Conservation (phyloP, 805 yeast genomes). For the Schwanniomyces vanrijiae region DNA sequence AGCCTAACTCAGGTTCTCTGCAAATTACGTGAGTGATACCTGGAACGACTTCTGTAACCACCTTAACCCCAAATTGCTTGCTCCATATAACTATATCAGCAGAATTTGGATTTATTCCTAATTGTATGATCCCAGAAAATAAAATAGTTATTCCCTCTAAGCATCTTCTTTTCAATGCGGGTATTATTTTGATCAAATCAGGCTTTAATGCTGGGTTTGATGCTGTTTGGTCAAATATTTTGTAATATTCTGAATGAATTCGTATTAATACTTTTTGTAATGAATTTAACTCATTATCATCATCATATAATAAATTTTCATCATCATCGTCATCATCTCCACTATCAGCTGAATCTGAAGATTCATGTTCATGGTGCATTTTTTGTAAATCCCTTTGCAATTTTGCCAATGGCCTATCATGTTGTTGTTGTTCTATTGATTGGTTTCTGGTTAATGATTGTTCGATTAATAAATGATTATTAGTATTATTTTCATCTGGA, state of each 20-base stretch:
- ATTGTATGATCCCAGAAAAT: conserved; percentile 86
- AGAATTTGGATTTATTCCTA: conserved; percentile 67
- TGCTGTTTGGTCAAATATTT: conserved; percentile 35
- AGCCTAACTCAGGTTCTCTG: conserved; percentile 54
- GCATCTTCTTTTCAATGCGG: conserved; percentile 67
- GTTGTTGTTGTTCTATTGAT: conserved; percentile 75
- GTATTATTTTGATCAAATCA: conserved; percentile 70
- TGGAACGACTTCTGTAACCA: conserved; percentile 67
- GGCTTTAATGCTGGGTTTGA: conserved; percentile 36
- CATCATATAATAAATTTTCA: conserved; percentile 66
- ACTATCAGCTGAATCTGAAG: conserved; percentile 14
- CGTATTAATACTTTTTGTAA: conserved; percentile 60
- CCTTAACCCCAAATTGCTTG: conserved; percentile 84
- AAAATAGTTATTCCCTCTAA: conserved; percentile 68
- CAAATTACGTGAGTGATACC: conserved; percentile 89
- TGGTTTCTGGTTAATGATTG: conserved; percentile 66
- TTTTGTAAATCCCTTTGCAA: conserved; percentile 72
- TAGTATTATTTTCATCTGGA: conserved; percentile 51
- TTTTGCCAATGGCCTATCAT: conserved; percentile 81
- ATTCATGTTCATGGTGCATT: conserved; percentile 30
- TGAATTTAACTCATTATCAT: conserved; percentile 71
- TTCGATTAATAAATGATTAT: conserved; percentile 48
- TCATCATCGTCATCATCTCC: conserved; percentile 33
- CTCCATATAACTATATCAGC: conserved; percentile 95
- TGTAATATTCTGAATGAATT: conserved; percentile 70